Evolutionary conservation across 768 basidiomycete species (phyloP).

Genomic region (Wakefieldia striispora): DNA sequence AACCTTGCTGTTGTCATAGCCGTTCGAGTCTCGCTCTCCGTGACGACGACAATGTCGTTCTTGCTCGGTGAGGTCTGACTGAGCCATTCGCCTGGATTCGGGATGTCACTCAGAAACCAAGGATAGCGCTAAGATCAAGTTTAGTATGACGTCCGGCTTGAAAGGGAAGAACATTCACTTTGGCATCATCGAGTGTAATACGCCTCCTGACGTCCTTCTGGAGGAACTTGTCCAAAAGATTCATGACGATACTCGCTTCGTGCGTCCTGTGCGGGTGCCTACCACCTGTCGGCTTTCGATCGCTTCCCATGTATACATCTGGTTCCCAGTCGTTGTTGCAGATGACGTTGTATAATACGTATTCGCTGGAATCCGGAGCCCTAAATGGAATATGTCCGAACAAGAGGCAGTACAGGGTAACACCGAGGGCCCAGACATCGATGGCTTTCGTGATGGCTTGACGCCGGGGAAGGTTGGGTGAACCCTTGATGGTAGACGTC

Average conservation of each 20-base stretch:
- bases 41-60: slow-evolving; percentile 54
- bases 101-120: slow-evolving; percentile 71
- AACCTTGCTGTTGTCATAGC: slow-evolving; percentile 70
- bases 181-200: slow-evolving; percentile 78
- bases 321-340: slow-evolving; percentile 73
- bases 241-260: slow-evolving; percentile 63
- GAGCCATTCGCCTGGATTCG: slow-evolving; percentile 70
- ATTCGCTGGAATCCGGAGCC: slow-evolving; percentile 59
- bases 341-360: slow-evolving; percentile 75
- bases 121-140: slow-evolving; percentile 43
- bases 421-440: slow-evolving; percentile 97
- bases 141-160: slow-evolving; percentile 1
- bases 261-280: slow-evolving; percentile 43
- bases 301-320: slow-evolving; percentile 68
- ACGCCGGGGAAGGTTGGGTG: slow-evolving; percentile 22
- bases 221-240: slow-evolving; percentile 71
- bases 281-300: slow-evolving; percentile 63
- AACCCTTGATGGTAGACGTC: slow-evolving; percentile 29
- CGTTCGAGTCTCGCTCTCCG: slow-evolving; percentile 71
- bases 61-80: slow-evolving; percentile 52
- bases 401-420: slow-evolving; percentile 91
- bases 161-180: slow-evolving; percentile 47
- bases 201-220: slow-evolving; percentile 76
- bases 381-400: slow-evolving; percentile 85
- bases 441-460: slow-evolving; percentile 86